These are phyloP conservation scores for Pichia sp. DNA, from an alignment of 1,139 yeast species.

Conservation along the genomic window DNA sequence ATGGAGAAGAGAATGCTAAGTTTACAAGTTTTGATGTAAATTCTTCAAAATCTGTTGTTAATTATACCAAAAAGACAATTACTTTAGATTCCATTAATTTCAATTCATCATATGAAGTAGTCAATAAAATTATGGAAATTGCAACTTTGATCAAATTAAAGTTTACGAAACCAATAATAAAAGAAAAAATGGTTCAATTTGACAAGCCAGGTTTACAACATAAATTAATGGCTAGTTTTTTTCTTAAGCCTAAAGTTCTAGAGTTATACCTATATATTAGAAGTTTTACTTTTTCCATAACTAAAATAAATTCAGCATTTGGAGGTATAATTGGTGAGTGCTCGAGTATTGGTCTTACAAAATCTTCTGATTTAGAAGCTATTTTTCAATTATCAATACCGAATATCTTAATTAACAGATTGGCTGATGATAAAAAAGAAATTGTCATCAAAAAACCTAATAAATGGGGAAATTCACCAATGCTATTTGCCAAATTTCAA, in stretches of 20 bases:
- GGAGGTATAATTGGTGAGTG: constrained; percentile 38
- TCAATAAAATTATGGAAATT: neutral
- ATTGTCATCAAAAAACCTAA: constrained; percentile 31
- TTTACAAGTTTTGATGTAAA: constrained; percentile 8
- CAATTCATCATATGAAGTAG: neutral
- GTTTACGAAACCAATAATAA: too few relatives aligned
- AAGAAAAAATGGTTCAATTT: constrained; percentile 10
- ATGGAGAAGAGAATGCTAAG: constrained; percentile 1
- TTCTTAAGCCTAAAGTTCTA: constrained; percentile 17
- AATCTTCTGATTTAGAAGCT: constrained; percentile 13
- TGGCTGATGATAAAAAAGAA: constrained; percentile 23
- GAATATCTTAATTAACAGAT: constrained; percentile 16
- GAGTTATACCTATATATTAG: constrained; percentile 16
- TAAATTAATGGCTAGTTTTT: constrained; percentile 23
- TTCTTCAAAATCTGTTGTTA: constrained; percentile 3
- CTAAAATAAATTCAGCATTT: constrained; percentile 34
- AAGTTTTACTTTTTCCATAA: constrained; percentile 28
- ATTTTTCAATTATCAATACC: constrained; percentile 16
- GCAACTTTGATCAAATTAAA: neutral
- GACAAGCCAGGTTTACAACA: constrained; percentile 12
- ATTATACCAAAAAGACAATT: neutral
- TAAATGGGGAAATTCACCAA: constrained; percentile 32
- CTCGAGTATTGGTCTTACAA: constrained; percentile 18
- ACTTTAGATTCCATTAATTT: neutral
- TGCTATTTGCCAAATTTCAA: constrained; percentile 29